Evolutionary conservation across 1,284 basidiomycete genomes (phyloP), one percentile per base, ranked within the genome.

Genomic region (Trametes sp.): DNA sequence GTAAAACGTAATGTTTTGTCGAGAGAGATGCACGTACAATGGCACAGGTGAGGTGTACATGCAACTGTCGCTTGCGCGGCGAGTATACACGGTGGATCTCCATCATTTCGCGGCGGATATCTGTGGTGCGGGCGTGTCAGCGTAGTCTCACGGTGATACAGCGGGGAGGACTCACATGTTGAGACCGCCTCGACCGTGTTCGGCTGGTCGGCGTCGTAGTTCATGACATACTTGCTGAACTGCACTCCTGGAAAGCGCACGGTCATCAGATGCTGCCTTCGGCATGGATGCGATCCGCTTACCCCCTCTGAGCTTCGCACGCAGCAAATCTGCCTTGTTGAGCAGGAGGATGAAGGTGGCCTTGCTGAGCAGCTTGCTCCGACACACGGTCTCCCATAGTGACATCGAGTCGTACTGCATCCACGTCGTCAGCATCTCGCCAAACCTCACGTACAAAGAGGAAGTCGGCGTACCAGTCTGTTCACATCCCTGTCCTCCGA

Each of bases 301-400:
- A 68, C 70, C 86, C 1, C 81, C 70, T 63, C 79, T 76, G 14
- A 89, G 76, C 69, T 88, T 87, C 35, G 75, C 70, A 26, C 81
- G 78, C 31, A 89, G 74, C 55, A 88, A 79, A 69, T 89, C 87
- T 53, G 80, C 78, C 70, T 89, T 89, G 75, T 89, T 89, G 24
- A 89, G 77, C 70, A 88, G 80, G 14, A 89, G 74, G 36, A 88
- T 82, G 59, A 89, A 79, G 54, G 83, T 81, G 21, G 85, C 81
- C 0, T 77, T 73, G 4, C 78, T 74, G 1, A 89, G 78, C 11
- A 87, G 74, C 65, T 81, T 83, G 72, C 83, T 86, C 67, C 79
- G 77, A 68, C 85, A 88, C 29, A 88, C 80, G 50, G 76, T 77
- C 70, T 84, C 80, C 87, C 87, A 89, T 0, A 88, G 76, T 50